Percentiles rank a stretch among this genome's conserved stretches.
These are phyloP conservation scores for Trametes villosa DNA, from an alignment of 768 basidiomycete species.

Conservation along the genomic window DNA sequence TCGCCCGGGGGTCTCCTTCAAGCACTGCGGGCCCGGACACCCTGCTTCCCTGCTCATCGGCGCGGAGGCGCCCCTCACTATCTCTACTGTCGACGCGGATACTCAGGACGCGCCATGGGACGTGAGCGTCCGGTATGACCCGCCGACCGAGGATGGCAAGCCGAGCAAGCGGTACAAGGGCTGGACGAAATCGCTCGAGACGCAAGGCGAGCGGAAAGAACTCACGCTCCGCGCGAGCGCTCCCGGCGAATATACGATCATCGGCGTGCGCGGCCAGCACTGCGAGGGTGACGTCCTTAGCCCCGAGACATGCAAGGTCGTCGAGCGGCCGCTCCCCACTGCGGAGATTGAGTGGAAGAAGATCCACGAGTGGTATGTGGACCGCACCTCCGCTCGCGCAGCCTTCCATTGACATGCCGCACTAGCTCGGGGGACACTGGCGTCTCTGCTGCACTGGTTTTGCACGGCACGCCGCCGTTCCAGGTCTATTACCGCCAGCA, in stretches of 20 bases:
- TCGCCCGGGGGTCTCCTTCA: slow-evolving; percentile 74
- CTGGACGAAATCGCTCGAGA: slow-evolving; percentile 67
- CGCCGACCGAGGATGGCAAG: slow-evolving; percentile 45
- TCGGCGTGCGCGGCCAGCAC: slow-evolving; percentile 73
- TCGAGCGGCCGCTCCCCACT: slow-evolving; percentile 75
- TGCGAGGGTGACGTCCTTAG: slow-evolving; percentile 85
- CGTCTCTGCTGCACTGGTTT: slow-evolving; percentile 81
- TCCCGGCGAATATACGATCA: slow-evolving; percentile 80
- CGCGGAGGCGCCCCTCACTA: slow-evolving; percentile 57
- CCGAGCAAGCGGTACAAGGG: slow-evolving; percentile 50
- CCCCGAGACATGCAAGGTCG: slow-evolving; percentile 78
- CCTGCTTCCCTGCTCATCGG: slow-evolving; percentile 76
- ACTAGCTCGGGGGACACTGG: slow-evolving; percentile 88
- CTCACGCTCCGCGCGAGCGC: slow-evolving; percentile 54
- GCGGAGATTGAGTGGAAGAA: slow-evolving; percentile 89
- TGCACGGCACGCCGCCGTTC: slow-evolving; percentile 92
- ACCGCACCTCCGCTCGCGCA: not conserved
- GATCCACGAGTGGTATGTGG: slow-evolving; percentile 83
- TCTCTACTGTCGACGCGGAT: slow-evolving; percentile 60
- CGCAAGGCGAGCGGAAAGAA: slow-evolving; percentile 48
- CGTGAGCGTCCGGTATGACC: slow-evolving; percentile 63
- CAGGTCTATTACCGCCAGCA: slow-evolving; percentile 77
- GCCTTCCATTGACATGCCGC: slow-evolving; percentile 9
- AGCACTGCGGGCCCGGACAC: slow-evolving; percentile 68
- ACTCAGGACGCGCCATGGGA: slow-evolving; percentile 71